phyloP scores from a whole-genome alignment of 305 asterid species.

The Fraxinus platypoda region DNA sequence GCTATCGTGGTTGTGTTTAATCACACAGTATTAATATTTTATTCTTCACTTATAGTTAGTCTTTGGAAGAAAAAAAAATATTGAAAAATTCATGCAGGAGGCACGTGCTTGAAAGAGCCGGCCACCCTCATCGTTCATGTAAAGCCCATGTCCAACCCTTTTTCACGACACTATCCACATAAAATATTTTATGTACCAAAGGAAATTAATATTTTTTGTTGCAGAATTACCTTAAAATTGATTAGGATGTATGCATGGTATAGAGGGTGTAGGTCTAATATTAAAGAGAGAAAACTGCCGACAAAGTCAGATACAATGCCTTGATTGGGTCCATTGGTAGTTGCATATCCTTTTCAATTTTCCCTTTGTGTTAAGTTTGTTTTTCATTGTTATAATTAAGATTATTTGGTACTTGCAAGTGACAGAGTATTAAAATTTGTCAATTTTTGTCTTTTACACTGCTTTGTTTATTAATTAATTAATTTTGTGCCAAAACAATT shows the following conservation, averaged over 20 bases:
- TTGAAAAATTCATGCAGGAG: not conserved
- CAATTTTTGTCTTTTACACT: not conserved
- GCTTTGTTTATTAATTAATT: not conserved
- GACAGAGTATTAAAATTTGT: too few relatives aligned
- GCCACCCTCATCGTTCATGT: not conserved
- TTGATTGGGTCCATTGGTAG: not conserved
- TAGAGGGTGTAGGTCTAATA: not conserved
- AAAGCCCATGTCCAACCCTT: not conserved
- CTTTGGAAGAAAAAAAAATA: too few relatives aligned
- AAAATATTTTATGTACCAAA: too few relatives aligned
- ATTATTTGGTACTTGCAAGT: not conserved
- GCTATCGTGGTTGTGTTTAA: too few relatives aligned
- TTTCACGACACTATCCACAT: not conserved
- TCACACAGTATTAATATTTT: too few relatives aligned
- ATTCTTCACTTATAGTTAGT: too few relatives aligned
- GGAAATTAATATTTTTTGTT: not conserved
- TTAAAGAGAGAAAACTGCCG: not conserved
- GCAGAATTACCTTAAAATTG: not conserved
- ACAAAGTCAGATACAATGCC: not conserved
- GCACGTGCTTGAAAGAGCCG: not conserved
- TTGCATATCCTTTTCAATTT: not conserved
- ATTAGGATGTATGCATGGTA: too few relatives aligned
- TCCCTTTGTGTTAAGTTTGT: not conserved
- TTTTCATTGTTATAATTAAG: not conserved
- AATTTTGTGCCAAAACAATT: not conserved